Percentiles rank a stretch among this genome's conserved stretches.
phyloP scores from a whole-genome alignment of 805 yeast species.

The Starmerella sp. region DNA sequence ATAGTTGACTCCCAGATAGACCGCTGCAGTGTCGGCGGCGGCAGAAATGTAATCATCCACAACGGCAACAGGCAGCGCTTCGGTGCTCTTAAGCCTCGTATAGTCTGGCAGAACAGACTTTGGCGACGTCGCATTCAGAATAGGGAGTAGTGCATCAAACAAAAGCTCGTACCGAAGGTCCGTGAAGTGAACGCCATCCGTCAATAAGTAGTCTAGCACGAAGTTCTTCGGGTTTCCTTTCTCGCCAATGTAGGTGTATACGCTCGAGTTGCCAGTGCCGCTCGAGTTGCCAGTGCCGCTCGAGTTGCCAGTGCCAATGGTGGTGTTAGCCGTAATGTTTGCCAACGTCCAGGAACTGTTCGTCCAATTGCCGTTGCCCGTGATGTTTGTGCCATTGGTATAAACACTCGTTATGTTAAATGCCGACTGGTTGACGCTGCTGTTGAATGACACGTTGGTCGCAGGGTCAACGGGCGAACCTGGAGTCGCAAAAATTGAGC shows the following conservation, averaged over 20 bases:
- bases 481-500: neutral
- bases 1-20: neutral
- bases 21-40: neutral
- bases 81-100: constrained; percentile 1
- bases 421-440: neutral
- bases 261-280: neutral
- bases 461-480: neutral
- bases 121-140: neutral
- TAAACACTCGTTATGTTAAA: neutral
- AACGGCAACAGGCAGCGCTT: neutral
- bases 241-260: constrained; percentile 6
- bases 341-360: too few species aligned
- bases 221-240: constrained; percentile 10
- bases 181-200: constrained; percentile 52
- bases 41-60: neutral
- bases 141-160: constrained; percentile 21
- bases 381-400: neutral
- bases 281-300: too few species aligned
- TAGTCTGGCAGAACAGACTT: neutral
- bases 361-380: neutral
- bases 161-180: constrained; percentile 43
- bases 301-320: neutral
- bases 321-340: neutral
- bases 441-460: neutral
- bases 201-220: constrained; percentile 26